A percentile compares a stretch with the other conserved stretches of the same genome.
These are phyloP conservation scores for Albizia julibrissin DNA, from an alignment of 306 rosid genomes.

Conservation along the genomic window DNA sequence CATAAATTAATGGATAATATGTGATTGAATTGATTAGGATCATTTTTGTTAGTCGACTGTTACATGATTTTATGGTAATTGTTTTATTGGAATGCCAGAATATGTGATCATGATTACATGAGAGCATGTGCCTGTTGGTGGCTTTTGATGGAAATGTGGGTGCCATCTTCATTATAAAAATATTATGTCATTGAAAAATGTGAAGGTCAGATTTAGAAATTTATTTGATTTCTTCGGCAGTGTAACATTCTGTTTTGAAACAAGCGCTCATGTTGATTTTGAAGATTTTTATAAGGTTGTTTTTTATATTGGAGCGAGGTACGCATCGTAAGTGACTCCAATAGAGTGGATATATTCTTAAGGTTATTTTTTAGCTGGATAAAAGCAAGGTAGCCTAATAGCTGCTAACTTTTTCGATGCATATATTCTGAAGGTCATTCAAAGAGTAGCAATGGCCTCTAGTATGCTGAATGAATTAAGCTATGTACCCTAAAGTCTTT, in stretches of 20 bases:
- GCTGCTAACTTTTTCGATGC: neutral
- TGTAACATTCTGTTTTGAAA: conserved; percentile 8
- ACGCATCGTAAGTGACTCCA: neutral
- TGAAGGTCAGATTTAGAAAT: neutral
- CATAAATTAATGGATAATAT: too few species aligned
- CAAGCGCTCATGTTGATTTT: neutral
- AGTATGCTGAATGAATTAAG: neutral
- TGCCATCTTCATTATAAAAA: conserved; percentile 25
- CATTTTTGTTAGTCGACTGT: conserved; percentile 65
- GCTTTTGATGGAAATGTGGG: conserved; percentile 1
- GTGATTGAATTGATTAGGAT: too few species aligned
- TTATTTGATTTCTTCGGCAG: neutral
- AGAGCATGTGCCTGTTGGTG: conserved; percentile 2
- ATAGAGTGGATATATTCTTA: neutral
- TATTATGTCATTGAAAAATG: conserved; percentile 15
- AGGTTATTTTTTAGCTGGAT: neutral
- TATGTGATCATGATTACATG: conserved; percentile 12
- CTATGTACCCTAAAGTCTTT: neutral
- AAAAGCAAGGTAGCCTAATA: neutral
- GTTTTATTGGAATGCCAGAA: conserved; percentile 28
- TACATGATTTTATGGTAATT: conserved; percentile 69
- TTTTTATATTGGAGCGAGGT: neutral
- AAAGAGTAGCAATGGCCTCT: neutral
- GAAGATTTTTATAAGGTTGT: neutral
- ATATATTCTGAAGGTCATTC: neutral